These are phyloP conservation scores for Dipteronia sinensis DNA, from an alignment of 345 rosid genomes.

Conservation along the genomic window DNA sequence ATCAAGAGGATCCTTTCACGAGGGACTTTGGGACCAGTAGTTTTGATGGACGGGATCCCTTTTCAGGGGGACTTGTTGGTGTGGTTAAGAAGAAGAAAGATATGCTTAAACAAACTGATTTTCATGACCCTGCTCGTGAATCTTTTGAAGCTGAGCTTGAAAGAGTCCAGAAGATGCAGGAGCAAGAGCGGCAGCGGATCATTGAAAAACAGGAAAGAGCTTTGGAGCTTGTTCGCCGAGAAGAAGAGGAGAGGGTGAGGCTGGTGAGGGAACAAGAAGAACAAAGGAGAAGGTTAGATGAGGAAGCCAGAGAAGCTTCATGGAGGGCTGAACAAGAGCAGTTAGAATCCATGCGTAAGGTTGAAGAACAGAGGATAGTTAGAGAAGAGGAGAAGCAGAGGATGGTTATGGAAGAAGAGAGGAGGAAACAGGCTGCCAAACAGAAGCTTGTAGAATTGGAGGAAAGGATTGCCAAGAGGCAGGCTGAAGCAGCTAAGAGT, in stretches of 20 bases:
- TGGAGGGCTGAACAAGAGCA: constrained; percentile 91
- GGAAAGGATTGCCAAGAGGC: constrained; percentile 89
- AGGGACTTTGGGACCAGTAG: constrained; percentile 56
- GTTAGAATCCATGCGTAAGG: constrained; percentile 66
- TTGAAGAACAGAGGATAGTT: constrained; percentile 79
- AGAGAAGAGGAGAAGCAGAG: constrained; percentile 91
- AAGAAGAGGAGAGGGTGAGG: constrained; percentile 85
- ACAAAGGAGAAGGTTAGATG: constrained; percentile 67
- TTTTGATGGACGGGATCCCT: constrained; percentile 77
- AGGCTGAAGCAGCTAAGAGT: constrained; percentile 52
- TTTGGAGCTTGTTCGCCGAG: constrained; percentile 75
- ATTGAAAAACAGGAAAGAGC: constrained; percentile 88
- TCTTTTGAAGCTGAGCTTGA: constrained; percentile 99
- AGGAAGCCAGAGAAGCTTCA: constrained; percentile 86
- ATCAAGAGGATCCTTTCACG: constrained; percentile 61
- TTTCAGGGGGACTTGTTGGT: constrained; percentile 63
- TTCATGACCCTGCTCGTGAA: constrained; percentile 92
- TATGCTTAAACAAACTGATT: constrained; percentile 64
- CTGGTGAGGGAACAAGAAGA: constrained; percentile 85
- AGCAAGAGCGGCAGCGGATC: constrained; percentile 74
- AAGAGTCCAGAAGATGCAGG: constrained; percentile 96
- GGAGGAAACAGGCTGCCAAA: constrained; percentile 95
- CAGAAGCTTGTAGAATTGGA: constrained; percentile 94
- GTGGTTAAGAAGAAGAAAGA: constrained; percentile 87
- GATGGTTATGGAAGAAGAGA: constrained; percentile 86